phyloP scores from a whole-genome alignment of 2,329 filamentous ascomycete species.

The Colletotrichum chlorophyti region DNA sequence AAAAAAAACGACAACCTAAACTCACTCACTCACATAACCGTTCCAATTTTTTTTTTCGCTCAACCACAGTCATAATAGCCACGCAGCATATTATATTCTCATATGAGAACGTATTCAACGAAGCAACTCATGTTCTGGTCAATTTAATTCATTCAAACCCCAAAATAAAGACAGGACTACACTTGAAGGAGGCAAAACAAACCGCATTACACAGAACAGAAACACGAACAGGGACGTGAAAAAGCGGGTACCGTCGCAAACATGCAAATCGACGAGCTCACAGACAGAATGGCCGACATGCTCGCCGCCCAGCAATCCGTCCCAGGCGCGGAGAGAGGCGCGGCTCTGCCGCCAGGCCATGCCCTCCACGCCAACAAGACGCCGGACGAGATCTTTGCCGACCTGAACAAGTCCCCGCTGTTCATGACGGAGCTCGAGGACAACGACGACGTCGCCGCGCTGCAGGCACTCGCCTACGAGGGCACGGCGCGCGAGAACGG shows the following conservation, averaged over 20 bases:
- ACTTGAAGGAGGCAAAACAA: neutral
- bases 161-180: no score
- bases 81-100: neutral
- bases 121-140: no score
- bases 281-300: conserved; percentile 47
- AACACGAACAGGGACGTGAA: neutral
- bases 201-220: no score
- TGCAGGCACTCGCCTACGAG: conserved; percentile 91
- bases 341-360: conserved; percentile 54
- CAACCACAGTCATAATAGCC: neutral
- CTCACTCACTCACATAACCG: no score
- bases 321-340: conserved; percentile 38
- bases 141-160: no score
- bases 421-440: conserved; percentile 97
- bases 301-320: conserved; percentile 23
- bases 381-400: conserved; percentile 61
- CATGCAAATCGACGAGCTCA: conserved; percentile 52
- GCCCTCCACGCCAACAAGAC: conserved; percentile 48
- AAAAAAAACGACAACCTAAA: conserved; percentile 10
- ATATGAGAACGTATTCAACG: no score
- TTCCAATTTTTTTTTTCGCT: conserved; percentile 5
- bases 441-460: conserved; percentile 83
- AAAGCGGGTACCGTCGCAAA: conserved; percentile 13
- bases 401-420: conserved; percentile 72
- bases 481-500: conserved; percentile 86